A percentile compares a stretch with the other conserved stretches of the same genome.
Evolutionary conservation across 2,329 filamentous ascomycete species (phyloP).

Genomic region (Cercospora nicotianae): DNA sequence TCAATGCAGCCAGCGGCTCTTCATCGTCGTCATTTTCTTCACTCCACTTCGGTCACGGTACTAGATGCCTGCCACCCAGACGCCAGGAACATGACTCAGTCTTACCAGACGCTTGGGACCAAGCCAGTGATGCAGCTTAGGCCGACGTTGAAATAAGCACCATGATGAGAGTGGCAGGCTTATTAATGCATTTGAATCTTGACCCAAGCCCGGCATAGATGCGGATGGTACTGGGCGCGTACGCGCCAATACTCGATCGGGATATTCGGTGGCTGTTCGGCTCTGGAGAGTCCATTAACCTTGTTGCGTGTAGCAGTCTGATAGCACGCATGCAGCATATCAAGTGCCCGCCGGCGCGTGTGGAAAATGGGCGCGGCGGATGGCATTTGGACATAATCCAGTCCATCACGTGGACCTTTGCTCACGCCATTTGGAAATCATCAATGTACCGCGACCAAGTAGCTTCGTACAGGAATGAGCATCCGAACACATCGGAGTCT

Average conservation of each 20-base stretch:
- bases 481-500: not conserved
- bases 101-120: not conserved
- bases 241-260: not conserved
- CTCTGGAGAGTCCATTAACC: not conserved
- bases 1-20: not conserved
- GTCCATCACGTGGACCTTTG: not conserved
- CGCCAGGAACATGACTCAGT: not conserved
- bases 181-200: not conserved
- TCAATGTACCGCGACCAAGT: not conserved
- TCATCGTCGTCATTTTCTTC: not conserved
- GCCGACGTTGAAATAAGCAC: not conserved
- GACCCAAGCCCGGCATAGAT: not conserved
- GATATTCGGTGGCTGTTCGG: not conserved
- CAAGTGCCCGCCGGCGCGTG: not conserved
- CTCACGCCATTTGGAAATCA: not conserved
- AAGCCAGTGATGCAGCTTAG: not conserved
- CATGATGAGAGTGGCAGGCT: not conserved
- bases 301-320: not conserved
- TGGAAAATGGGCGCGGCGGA: not conserved
- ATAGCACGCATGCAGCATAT: not conserved
- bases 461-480: not conserved
- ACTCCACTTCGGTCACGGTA: not conserved
- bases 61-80: not conserved
- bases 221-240: not conserved
- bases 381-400: not conserved